Percentiles rank a stretch among this genome's conserved stretches.
Evolutionary conservation across 805 yeast species (phyloP).

Genomic region (Candida pini): DNA sequence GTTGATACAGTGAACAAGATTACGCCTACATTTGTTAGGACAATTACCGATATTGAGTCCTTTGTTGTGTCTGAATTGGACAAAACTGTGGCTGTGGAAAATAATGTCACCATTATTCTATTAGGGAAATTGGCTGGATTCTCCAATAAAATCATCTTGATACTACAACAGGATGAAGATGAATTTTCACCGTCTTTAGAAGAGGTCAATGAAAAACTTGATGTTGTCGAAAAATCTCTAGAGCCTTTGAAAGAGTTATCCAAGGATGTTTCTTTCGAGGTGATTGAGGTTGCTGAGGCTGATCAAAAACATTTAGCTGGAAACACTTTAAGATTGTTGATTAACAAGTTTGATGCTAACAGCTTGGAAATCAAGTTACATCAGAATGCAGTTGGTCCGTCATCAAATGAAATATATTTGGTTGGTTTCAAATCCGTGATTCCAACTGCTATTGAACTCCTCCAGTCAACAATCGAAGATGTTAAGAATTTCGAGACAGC

Average conservation of each 20-base stretch:
- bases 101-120: conserved; percentile 54
- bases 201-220: conserved; percentile 52
- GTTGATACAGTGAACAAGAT: conserved; percentile 68
- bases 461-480: conserved; percentile 47
- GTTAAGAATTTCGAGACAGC: conserved; percentile 34
- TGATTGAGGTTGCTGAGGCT: conserved; percentile 44
- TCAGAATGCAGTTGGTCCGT: conserved; percentile 32
- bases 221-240: conserved; percentile 48
- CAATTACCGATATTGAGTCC: conserved; percentile 60
- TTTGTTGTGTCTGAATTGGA: conserved; percentile 48
- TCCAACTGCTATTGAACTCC: conserved; percentile 42
- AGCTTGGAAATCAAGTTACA: conserved; percentile 44
- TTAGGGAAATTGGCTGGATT: conserved; percentile 45
- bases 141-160: conserved; percentile 46
- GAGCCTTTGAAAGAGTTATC: conserved; percentile 56
- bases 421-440: conserved; percentile 71
- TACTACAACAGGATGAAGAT: conserved; percentile 45
- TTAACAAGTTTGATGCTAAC: conserved; percentile 25
- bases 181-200: conserved; percentile 70
- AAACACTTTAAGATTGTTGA: conserved; percentile 41
- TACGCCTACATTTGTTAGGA: conserved; percentile 58
- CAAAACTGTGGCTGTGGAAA: conserved; percentile 35
- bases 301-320: conserved; percentile 60
- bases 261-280: conserved; percentile 43
- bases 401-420: conserved; percentile 51